Conservation (phyloP, 345 rosid species). For the Camelina laxa region DNA sequence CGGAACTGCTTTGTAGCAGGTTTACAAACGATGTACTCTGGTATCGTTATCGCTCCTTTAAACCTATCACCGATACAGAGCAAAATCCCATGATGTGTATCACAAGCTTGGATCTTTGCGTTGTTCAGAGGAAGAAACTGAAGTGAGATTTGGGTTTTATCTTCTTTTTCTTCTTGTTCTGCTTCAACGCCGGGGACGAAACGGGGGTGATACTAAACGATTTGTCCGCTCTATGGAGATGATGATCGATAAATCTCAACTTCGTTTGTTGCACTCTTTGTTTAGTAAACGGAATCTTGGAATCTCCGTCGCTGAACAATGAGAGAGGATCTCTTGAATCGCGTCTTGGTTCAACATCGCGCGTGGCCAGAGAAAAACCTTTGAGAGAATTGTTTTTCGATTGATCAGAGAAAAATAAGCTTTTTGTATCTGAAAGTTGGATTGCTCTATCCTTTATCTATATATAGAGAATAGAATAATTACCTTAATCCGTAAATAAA, state of each 20-base stretch:
- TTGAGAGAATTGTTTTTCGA: too few species aligned
- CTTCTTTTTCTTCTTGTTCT: not conserved
- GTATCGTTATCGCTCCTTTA: not conserved
- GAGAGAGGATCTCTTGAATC: slow-evolving; percentile 22
- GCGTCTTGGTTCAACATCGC: not conserved
- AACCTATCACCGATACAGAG: slow-evolving; percentile 5
- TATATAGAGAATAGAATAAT: too few species aligned
- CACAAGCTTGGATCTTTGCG: slow-evolving; percentile 33
- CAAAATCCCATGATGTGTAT: slow-evolving; percentile 20
- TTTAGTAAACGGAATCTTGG: slow-evolving; percentile 15
- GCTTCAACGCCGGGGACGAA: not conserved
- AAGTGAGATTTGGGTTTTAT: not conserved
- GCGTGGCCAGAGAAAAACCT: too few species aligned
- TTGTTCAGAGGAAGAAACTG: slow-evolving; percentile 5
- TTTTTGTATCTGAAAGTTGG: too few species aligned
- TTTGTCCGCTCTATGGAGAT: not conserved
- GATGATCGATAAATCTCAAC: slow-evolving; percentile 10
- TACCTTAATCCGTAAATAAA: too few species aligned
- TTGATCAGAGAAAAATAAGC: too few species aligned
- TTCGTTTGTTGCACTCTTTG: slow-evolving; percentile 34
- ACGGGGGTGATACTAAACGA: not conserved
- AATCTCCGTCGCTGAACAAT: not conserved
- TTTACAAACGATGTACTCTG: slow-evolving; percentile 35
- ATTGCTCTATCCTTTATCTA: too few species aligned
- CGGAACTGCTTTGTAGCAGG: slow-evolving; percentile 33